These are phyloP conservation scores for Zizania palustris DNA, from an alignment of 202 grass and related monocot species.

Conservation along the genomic window DNA sequence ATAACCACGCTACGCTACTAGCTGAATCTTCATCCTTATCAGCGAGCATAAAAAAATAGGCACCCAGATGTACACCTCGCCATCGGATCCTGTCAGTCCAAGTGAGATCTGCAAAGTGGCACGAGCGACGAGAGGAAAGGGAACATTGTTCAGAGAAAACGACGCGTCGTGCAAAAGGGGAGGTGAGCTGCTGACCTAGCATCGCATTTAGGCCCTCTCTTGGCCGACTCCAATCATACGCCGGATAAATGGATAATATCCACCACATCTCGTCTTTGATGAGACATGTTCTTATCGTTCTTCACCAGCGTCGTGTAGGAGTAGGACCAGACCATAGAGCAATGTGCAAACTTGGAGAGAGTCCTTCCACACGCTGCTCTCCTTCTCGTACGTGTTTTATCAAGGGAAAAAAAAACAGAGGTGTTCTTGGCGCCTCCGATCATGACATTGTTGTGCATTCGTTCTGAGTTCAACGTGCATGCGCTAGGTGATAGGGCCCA, in stretches of 20 bases:
- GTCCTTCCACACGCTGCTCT: too few species aligned
- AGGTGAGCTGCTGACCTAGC: slow-evolving; percentile 28
- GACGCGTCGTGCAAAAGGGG: neutral
- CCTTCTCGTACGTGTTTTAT: too few species aligned
- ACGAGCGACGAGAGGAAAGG: neutral
- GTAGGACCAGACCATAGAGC: neutral
- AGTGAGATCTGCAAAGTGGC: slow-evolving; percentile 5
- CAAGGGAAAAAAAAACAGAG: too few species aligned
- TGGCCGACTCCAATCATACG: neutral
- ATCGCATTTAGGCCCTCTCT: neutral
- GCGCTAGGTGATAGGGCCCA: too few species aligned
- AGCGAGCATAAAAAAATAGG: neutral
- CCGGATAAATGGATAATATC: neutral
- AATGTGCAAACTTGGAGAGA: neutral
- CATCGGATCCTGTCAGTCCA: neutral
- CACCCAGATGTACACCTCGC: neutral
- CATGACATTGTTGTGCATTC: too few species aligned
- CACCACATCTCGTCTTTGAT: neutral
- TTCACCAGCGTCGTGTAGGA: neutral
- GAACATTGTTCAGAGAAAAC: neutral
- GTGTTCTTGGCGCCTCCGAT: too few species aligned
- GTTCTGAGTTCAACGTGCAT: too few species aligned
- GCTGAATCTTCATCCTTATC: slow-evolving; percentile 5
- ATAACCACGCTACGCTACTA: neutral
- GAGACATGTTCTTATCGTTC: slow-evolving; percentile 22